These are phyloP conservation scores for Cornus kousa DNA, from an alignment of 148 eudicot genomes.

Conservation along the genomic window DNA sequence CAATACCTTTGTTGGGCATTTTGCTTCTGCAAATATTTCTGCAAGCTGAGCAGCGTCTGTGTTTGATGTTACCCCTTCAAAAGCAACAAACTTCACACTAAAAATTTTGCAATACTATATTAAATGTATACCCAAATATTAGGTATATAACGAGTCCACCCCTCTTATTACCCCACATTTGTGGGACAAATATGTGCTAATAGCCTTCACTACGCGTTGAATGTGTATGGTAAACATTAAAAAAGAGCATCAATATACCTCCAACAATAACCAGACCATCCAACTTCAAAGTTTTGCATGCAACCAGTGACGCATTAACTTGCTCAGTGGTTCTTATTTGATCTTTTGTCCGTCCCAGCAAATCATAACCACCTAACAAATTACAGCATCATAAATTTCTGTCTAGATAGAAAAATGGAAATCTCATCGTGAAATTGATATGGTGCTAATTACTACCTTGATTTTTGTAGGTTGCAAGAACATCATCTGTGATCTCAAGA, in stretches of 20 bases:
- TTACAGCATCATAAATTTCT: neutral
- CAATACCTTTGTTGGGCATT: constrained; percentile 82
- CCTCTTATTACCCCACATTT: neutral
- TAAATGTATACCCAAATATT: neutral
- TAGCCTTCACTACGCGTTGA: neutral
- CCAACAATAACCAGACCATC: constrained; percentile 84
- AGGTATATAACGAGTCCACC: neutral
- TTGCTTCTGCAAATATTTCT: constrained; percentile 88
- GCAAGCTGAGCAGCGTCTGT: constrained; percentile 99
- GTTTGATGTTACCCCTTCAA: constrained; percentile 92
- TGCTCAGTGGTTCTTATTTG: constrained; percentile 84
- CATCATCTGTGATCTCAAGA: constrained; percentile 79
- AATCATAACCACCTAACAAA: constrained; percentile 34
- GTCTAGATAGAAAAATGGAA: neutral
- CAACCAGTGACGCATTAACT: constrained; percentile 71
- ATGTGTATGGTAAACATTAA: neutral
- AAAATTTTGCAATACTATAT: neutral
- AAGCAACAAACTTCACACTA: constrained; percentile 12
- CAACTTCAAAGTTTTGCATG: constrained; percentile 68
- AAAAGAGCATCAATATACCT: constrained; percentile 36
- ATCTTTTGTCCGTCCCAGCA: constrained; percentile 84
- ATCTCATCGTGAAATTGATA: neutral
- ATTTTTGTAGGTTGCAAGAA: constrained; percentile 83
- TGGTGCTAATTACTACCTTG: constrained; percentile 51
- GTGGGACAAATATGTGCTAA: neutral